Base-by-base conservation (phyloP, 306 rosid species). In the Ochetophila trinervis region DNA sequence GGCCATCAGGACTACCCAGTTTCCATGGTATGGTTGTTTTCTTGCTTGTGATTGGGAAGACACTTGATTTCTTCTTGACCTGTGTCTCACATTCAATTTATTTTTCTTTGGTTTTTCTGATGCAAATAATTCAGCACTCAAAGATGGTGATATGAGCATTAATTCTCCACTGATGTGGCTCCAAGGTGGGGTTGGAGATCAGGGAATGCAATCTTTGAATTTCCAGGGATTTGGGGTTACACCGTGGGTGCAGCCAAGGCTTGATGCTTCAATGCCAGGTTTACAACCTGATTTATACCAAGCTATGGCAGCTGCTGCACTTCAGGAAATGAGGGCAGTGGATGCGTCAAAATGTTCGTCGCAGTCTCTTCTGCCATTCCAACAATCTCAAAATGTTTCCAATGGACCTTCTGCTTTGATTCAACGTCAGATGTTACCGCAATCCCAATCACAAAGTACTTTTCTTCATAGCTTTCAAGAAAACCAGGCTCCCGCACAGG, bases 161-260 rank as follows among this genome's bases (percentile, higher is more conserved):
- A 87, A 67, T 70, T 77, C 95, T 60, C 87, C 95, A 8, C 22
- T 90, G 53, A 62, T 87, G 79, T 90, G 91, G 94, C 88, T 88
- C 5, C 82, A 87, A 71, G 79, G 85, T 45, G 96, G 86, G 50
- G 15, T 83, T 60, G 91, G 80, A 21, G 96, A 90, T 74, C 82
- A 79, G 53, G 97, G 88, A 27, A 78, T 87, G 60, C 91, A 83
- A 54, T 83, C 97, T 76, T 76, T 82, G 67, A 90, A 85, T 72
- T 87, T 83, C 68, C 95, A 82, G 67, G 95, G 95, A 40, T 78
- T 83, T 66, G 95, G 97, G 53, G 80, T 87, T 56, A 53, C 69
- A 34, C 91, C 95, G 64, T 87, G 95, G 95, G 79, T 87, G 91
- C 97, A 83, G 75, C 88, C 88, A 24, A 78, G 97, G 80, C 79